Percentiles rank a stretch among this genome's conserved stretches.
phyloP scores from a whole-genome alignment of 768 basidiomycete species.

The Phylloporus arenicola region DNA sequence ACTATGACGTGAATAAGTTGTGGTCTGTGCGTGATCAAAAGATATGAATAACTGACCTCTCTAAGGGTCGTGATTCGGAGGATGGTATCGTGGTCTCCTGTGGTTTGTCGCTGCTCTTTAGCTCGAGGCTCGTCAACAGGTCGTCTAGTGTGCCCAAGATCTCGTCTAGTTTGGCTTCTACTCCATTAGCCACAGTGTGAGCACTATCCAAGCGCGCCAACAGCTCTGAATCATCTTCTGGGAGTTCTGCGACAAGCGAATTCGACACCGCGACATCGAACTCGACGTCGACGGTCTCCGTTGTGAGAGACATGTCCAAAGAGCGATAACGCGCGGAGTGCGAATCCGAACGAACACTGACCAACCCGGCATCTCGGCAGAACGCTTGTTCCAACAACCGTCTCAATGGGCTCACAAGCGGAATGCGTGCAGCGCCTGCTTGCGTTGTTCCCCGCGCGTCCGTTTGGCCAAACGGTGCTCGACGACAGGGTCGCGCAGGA shows the following conservation, averaged over 20 bases:
- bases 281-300: constrained; percentile 22
- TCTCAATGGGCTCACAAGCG: constrained; percentile 46
- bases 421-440: constrained; percentile 48
- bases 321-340: constrained; percentile 19
- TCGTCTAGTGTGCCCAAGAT: constrained; percentile 55
- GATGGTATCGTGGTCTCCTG: neutral
- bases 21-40: neutral
- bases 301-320: constrained; percentile 19
- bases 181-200: constrained; percentile 51
- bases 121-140: constrained; percentile 44
- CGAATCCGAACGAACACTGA: neutral
- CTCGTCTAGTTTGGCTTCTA: constrained; percentile 59
- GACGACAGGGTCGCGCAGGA: constrained; percentile 45
- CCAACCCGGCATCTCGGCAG: constrained; percentile 24
- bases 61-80: neutral
- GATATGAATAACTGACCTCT: constrained; percentile 13
- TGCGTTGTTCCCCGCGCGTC: constrained; percentile 45
- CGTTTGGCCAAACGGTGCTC: constrained; percentile 44
- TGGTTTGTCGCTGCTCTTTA: neutral
- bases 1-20: constrained; percentile 2
- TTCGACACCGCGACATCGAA: constrained; percentile 34
- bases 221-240: constrained; percentile 42
- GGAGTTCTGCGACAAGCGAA: constrained; percentile 25
- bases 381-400: neutral
- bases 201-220: constrained; percentile 52